These are phyloP conservation scores for Penstemon davidsonii DNA, from an alignment of 257 asterid genomes.

Conservation along the genomic window DNA sequence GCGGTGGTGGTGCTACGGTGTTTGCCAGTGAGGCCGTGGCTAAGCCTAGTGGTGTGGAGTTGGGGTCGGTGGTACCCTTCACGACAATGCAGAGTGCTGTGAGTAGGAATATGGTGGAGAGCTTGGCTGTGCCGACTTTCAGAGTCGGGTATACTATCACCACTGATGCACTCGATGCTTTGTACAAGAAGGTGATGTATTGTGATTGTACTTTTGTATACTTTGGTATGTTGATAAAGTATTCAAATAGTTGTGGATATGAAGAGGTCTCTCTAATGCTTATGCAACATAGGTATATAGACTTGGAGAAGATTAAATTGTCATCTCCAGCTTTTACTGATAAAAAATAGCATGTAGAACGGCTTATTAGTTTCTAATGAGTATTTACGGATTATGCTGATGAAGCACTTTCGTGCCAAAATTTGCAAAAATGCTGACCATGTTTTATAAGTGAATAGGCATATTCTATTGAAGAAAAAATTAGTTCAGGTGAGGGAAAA, in stretches of 20 bases:
- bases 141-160: conserved; percentile 92
- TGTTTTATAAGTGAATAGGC: not conserved
- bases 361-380: not conserved
- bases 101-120: conserved; percentile 93
- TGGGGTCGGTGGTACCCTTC: conserved; percentile 79
- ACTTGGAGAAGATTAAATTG: not conserved
- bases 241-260: not conserved
- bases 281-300: not conserved
- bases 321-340: not conserved
- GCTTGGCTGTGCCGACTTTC: conserved; percentile 87
- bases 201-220: conserved; percentile 14
- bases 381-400: not conserved
- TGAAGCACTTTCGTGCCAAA: not conserved
- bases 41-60: conserved; percentile 46
- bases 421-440: not conserved
- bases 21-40: conserved; percentile 4
- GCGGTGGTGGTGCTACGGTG: conserved; percentile 28
- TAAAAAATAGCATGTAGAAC: not conserved
- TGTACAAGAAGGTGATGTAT: conserved; percentile 83
- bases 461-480: conserved; percentile 19
- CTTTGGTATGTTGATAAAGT: not conserved
- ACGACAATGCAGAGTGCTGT: conserved; percentile 94
- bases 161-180: conserved; percentile 90
- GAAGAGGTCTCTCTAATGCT: conserved; percentile 19
- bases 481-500: conserved; percentile 5